Conservation (phyloP, 2,329 filamentous ascomycete genomes). For the Ophiostoma ulmi region DNA sequence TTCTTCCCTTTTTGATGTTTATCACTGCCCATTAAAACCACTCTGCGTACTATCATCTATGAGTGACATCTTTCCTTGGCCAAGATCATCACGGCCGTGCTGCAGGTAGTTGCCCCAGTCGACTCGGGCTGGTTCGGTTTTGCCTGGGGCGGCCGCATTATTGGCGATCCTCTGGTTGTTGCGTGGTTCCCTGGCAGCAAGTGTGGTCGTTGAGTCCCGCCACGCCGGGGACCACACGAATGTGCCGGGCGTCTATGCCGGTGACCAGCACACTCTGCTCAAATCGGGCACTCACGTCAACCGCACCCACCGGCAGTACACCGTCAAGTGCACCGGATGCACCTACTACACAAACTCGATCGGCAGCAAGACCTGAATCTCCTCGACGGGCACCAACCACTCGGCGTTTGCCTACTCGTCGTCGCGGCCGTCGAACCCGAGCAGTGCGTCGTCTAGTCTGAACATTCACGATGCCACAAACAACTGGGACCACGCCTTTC, state of each 20-base stretch:
- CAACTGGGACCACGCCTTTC: not conserved
- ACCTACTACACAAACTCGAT: slow-evolving; percentile 19
- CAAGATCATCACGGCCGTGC: slow-evolving; percentile 20
- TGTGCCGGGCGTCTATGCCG: not conserved
- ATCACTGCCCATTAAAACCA: not conserved
- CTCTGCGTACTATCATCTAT: not conserved
- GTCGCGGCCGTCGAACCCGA: slow-evolving; percentile 27
- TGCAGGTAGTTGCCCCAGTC: slow-evolving; percentile 25
- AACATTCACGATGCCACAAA: slow-evolving; percentile 17
- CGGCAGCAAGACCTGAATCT: slow-evolving; percentile 28
- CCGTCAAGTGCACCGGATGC: not conserved
- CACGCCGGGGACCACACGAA: not conserved
- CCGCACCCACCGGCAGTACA: not conserved
- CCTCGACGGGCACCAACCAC: slow-evolving; percentile 31
- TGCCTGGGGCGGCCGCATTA: not conserved
- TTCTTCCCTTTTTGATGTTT: too few relatives aligned
- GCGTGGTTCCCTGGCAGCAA: not conserved
- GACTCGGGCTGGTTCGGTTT: not conserved
- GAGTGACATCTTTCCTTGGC: not conserved
- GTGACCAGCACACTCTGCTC: not conserved
- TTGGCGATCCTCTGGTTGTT: not conserved
- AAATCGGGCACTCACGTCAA: not conserved
- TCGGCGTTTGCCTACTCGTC: slow-evolving; percentile 32
- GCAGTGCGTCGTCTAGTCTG: slow-evolving; percentile 26
- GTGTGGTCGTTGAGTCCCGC: not conserved